Percentiles rank a stretch among this genome's conserved stretches.
Conservation (phyloP, 129 eudicot species). For the Flaveria ramosissima region DNA sequence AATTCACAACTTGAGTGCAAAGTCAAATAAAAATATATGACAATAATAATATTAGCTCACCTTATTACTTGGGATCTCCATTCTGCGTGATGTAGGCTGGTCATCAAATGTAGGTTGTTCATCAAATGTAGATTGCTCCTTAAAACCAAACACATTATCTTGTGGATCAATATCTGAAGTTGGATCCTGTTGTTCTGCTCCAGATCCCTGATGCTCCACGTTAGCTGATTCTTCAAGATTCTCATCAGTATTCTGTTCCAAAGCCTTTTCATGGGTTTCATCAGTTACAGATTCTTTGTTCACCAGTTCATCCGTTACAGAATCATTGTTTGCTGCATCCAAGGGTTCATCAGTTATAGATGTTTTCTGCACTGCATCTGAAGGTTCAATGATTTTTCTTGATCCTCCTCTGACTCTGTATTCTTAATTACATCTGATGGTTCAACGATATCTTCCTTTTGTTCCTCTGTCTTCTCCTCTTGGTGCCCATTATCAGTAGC, state of each 20-base stretch:
- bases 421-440: constrained; percentile 24
- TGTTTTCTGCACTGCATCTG: constrained; percentile 29
- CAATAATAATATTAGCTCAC: constrained; percentile 30
- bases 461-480: constrained; percentile 42
- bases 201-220: constrained; percentile 36
- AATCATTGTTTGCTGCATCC: constrained; percentile 3
- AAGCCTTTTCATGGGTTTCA: constrained; percentile 18
- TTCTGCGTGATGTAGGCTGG: constrained; percentile 54
- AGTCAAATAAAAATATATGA: neutral
- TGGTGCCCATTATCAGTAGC: constrained; percentile 53
- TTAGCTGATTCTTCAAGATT: constrained; percentile 38
- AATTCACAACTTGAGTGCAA: neutral
- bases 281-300: constrained; percentile 34
- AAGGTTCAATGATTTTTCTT: constrained; percentile 36
- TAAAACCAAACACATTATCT: constrained; percentile 43
- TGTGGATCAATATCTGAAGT: constrained; percentile 34
- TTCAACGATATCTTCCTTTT: constrained; percentile 36
- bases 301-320: neutral
- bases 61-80: constrained; percentile 88
- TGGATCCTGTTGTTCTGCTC: constrained; percentile 35
- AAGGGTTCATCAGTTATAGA: constrained; percentile 32
- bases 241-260: constrained; percentile 33
- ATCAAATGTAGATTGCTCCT: constrained; percentile 36
- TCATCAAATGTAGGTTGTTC: constrained; percentile 29
- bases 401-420: constrained; percentile 29